phyloP scores from a whole-genome alignment of 768 basidiomycete genomes.

The Mycena vitilis region DNA sequence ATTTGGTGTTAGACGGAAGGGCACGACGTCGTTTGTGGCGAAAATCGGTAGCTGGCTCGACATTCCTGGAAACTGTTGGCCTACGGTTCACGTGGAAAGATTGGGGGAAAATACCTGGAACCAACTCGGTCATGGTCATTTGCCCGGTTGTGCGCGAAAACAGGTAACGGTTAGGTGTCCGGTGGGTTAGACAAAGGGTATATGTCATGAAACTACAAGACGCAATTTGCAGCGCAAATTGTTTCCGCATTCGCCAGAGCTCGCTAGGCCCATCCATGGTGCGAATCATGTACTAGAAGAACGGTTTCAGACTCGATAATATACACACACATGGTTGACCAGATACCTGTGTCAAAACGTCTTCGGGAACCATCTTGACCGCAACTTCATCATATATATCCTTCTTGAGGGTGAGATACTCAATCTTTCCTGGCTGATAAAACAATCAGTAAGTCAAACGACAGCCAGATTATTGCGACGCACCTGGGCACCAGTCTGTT shows the following conservation, averaged over 20 bases:
- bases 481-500: conserved; percentile 59
- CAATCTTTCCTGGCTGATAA: conserved; percentile 66
- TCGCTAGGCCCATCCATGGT: conserved; percentile 87
- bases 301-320: conserved; percentile 12
- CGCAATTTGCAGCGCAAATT: conserved; percentile 92
- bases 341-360: conserved; percentile 81
- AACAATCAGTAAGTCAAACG: conserved; percentile 11
- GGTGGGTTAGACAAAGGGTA: conserved; percentile 83
- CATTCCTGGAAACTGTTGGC: conserved; percentile 46
- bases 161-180: conserved; percentile 87
- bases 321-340: conserved; percentile 52
- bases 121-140: conserved; percentile 92
- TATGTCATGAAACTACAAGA: conserved; percentile 93
- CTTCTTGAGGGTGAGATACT: conserved; percentile 79
- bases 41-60: conserved; percentile 67
- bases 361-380: conserved; percentile 90
- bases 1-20: conserved; percentile 97
- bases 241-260: conserved; percentile 97
- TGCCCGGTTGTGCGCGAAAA: conserved; percentile 90
- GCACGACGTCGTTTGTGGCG: conserved; percentile 86
- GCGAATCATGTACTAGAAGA: conserved; percentile 84
- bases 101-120: conserved; percentile 70
- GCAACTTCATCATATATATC: conserved; percentile 91
- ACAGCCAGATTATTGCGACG: conserved; percentile 1
- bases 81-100: conserved; percentile 9